phyloP scores from a whole-genome alignment of 2,329 filamentous ascomycete species.

The Aspergillus tanneri region DNA sequence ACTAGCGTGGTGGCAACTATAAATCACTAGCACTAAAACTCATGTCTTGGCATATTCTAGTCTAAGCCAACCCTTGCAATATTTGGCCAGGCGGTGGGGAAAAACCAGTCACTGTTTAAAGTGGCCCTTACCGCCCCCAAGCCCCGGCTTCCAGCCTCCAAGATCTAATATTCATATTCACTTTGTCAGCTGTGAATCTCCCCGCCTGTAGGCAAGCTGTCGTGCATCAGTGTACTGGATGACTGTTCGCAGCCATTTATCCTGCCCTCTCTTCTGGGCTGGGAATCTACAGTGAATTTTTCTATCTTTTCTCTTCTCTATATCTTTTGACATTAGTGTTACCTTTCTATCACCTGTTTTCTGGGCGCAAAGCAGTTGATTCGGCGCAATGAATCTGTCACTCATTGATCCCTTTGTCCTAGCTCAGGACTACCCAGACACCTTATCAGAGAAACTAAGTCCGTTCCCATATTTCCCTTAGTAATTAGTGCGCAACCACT shows the following conservation, averaged over 20 bases:
- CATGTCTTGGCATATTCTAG: neutral
- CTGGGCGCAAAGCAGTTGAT: conserved; percentile 1
- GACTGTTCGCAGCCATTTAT: conserved; percentile 20
- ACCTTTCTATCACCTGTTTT: neutral
- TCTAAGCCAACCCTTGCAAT: conserved; percentile 7
- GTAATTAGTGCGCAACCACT: conserved; percentile 13
- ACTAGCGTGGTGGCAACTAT: conserved; percentile 26
- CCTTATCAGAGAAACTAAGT: conserved; percentile 83
- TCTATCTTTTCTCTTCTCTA: neutral
- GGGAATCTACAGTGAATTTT: conserved; percentile 12
- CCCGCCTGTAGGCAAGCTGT: conserved; percentile 12
- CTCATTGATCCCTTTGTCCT: conserved; percentile 70
- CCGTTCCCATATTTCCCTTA: conserved; percentile 26
- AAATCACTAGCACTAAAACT: conserved; percentile 13
- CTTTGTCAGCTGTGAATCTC: conserved; percentile 7
- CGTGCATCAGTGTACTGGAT: conserved; percentile 23
- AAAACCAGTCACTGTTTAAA: conserved; percentile 19
- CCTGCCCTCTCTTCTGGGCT: conserved; percentile 29
- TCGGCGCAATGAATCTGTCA: conserved; percentile 64
- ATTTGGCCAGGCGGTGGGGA: neutral
- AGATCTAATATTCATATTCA: conserved; percentile 8
- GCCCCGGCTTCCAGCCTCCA: conserved; percentile 13
- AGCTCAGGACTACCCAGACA: conserved; percentile 83
- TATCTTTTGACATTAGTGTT: conserved; percentile 1
- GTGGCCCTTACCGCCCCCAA: conserved; percentile 22